phyloP scores from a whole-genome alignment of 1,139 yeast species.

The Sugiyamaella japonica region DNA sequence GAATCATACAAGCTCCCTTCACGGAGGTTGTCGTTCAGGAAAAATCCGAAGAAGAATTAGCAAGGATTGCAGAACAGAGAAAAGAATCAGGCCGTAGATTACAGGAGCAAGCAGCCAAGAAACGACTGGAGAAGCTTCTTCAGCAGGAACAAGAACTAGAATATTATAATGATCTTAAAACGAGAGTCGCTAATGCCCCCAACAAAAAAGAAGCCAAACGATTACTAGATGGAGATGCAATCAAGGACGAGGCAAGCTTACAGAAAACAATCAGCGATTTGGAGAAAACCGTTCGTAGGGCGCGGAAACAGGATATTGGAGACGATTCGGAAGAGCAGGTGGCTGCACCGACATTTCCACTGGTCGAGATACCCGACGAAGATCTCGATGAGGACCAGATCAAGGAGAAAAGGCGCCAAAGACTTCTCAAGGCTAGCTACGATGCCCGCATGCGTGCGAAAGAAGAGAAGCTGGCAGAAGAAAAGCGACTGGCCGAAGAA shows the following conservation, averaged over 20 bases:
- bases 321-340: conserved; percentile 45
- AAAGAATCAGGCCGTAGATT: conserved; percentile 83
- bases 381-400: conserved; percentile 76
- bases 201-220: conserved; percentile 49
- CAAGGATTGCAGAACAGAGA: conserved; percentile 73
- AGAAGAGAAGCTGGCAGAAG: conserved; percentile 70
- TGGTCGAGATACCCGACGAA: conserved; percentile 77
- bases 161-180: conserved; percentile 62
- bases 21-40: conserved; percentile 62
- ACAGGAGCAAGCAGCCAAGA: conserved; percentile 90
- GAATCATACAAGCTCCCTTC: conserved; percentile 81
- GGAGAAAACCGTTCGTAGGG: conserved; percentile 67
- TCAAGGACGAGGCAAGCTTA: conserved; percentile 71
- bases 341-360: conserved; percentile 70
- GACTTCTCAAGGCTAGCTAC: conserved; percentile 75
- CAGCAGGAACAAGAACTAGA: conserved; percentile 81
- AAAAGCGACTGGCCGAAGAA: conserved; percentile 47
- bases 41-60: conserved; percentile 81
- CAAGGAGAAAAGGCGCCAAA: conserved; percentile 84
- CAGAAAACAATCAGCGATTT: conserved; percentile 64
- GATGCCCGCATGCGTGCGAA: conserved; percentile 86
- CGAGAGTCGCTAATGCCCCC: conserved; percentile 50
- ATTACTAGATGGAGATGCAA: conserved; percentile 69
- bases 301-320: conserved; percentile 65
- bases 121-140: conserved; percentile 72